phyloP scores from a whole-genome alignment of 352 stramenopile species.

The Pythium aquatile region DNA sequence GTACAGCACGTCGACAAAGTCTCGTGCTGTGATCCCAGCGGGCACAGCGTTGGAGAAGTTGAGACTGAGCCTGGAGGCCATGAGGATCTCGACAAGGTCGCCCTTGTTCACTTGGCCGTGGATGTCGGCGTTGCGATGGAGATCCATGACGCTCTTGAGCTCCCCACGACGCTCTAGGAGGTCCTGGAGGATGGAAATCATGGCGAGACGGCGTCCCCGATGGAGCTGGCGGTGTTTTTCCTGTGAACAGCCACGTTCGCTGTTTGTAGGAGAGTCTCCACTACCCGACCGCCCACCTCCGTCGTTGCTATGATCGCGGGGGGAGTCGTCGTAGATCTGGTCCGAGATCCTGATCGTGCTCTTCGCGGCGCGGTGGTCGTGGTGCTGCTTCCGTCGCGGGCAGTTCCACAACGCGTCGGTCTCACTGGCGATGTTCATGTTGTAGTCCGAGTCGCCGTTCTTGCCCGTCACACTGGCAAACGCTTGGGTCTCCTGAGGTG shows the following conservation, averaged over 20 bases:
- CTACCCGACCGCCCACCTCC: not conserved
- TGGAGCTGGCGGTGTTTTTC: conserved; percentile 6
- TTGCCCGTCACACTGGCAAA: conserved; percentile 25
- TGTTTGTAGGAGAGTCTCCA: conserved; percentile 5
- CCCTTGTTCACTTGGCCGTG: conserved; percentile 58
- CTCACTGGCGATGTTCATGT: conserved; percentile 40
- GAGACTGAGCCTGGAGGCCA: conserved; percentile 58
- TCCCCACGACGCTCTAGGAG: conserved; percentile 66
- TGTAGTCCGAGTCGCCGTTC: conserved; percentile 23
- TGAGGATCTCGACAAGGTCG: conserved; percentile 63
- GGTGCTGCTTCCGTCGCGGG: conserved; percentile 54
- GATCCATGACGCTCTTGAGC: conserved; percentile 68
- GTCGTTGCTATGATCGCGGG: not conserved
- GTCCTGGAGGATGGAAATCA: conserved; percentile 65
- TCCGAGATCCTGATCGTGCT: conserved; percentile 59
- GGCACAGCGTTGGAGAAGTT: conserved; percentile 39
- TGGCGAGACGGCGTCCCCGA: conserved; percentile 27
- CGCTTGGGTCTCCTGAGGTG: conserved; percentile 45
- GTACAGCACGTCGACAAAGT: conserved; percentile 67
- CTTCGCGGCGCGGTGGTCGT: conserved; percentile 58
- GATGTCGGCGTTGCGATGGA: conserved; percentile 54
- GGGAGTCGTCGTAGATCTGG: conserved; percentile 20
- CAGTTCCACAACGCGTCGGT: conserved; percentile 68
- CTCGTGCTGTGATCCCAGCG: conserved; percentile 39
- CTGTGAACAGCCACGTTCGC: conserved; percentile 30